phyloP scores from a whole-genome alignment of 164 flowering plant species.

The Vitis rupestris region DNA sequence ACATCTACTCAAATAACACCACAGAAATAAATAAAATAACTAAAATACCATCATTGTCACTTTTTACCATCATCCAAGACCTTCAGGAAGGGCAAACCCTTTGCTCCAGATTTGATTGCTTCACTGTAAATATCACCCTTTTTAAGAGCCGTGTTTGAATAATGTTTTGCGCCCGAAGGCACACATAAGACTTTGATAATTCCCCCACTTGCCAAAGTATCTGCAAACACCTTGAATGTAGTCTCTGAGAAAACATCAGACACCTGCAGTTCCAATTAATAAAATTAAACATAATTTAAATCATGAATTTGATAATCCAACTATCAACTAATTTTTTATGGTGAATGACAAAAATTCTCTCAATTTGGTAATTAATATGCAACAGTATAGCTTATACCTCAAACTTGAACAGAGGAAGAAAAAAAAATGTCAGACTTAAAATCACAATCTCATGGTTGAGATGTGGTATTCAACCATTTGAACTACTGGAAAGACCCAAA shows the following conservation, averaged over 20 bases:
- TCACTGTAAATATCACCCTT: conserved; percentile 85
- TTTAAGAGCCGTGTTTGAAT: conserved; percentile 84
- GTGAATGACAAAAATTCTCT: not conserved
- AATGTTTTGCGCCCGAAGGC: conserved; percentile 71
- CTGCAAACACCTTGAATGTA: conserved; percentile 81
- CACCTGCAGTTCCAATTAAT: conserved; percentile 52
- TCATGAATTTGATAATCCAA: not conserved
- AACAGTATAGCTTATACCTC: not conserved
- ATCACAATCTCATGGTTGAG: not conserved
- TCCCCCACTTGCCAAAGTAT: conserved; percentile 67
- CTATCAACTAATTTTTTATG: not conserved
- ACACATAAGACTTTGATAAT: conserved; percentile 74
- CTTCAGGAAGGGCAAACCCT: conserved; percentile 93
- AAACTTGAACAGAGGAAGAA: not conserved
- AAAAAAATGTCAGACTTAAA: not conserved
- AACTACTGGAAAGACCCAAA: not conserved
- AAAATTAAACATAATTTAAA: not conserved
- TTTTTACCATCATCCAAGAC: conserved; percentile 66
- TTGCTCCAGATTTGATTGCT: conserved; percentile 89
- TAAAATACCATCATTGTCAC: too few relatives aligned
- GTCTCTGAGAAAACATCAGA: conserved; percentile 62
- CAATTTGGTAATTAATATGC: not conserved
- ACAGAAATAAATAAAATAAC: not conserved
- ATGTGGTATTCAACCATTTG: not conserved
- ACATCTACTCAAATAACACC: not conserved